Evolutionary conservation across 169 alveolate genomes (phyloP), one percentile per base, ranked within the genome.

Genomic region (Cystoisospora suis): DNA sequence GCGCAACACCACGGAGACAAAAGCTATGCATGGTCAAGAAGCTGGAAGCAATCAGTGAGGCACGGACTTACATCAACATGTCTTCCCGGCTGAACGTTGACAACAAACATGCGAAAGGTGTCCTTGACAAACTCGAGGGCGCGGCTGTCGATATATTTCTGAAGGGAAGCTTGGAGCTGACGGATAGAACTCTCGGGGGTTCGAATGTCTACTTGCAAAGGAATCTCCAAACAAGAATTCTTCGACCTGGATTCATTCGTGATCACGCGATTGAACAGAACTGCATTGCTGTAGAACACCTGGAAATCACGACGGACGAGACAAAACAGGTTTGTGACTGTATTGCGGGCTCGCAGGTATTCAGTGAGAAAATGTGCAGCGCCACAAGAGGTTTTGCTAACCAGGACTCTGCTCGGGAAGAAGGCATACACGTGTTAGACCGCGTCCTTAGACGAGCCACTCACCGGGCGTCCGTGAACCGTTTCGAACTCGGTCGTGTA

Each of bases 401-500:
- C n/a, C n/a, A n/a, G n/a, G n/a, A n/a, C n/a, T n/a, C n/a, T n/a
- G n/a, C n/a, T n/a, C n/a, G n/a, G n/a, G n/a, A n/a, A n/a, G n/a
- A n/a, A n/a, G n/a, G n/a, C n/a, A n/a, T n/a, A n/a, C n/a, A n/a
- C n/a, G n/a, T n/a, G n/a, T n/a, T n/a, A n/a, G n/a, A n/a, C n/a
- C n/a, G n/a, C n/a, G n/a, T n/a, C n/a, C n/a, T n/a, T n/a, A n/a
- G n/a, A 32, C 40, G 12, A 9, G 4, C 0, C 36, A n/a, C 88
- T 42, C 58, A 77, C 89, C 36, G 92, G 92, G 40, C 85, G 75
- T 17, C 92, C 92, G 46, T 88, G 92, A 44, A 77, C 49, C 70
- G 75, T 88, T 46, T 88, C 92, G 92, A 88, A 88, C 59, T 88
- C 92, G 1, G 89, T 88, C 46, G 88, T 77, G 75, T 88, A 88